phyloP scores from a whole-genome alignment of 2,329 filamentous ascomycete species.

The Tricladium varicosporioides region DNA sequence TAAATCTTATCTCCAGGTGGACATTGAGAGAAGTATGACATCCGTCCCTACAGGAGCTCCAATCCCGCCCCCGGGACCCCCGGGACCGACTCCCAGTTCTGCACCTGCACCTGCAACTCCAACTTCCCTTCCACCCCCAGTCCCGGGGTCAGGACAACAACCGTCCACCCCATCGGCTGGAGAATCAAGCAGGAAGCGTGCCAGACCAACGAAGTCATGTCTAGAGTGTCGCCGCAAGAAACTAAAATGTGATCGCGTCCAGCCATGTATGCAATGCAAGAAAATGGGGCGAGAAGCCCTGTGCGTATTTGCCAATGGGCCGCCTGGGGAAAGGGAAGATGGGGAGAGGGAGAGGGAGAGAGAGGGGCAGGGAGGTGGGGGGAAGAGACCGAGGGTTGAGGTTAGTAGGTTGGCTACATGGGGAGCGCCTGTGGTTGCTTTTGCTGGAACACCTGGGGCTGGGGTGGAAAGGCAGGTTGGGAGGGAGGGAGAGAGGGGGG shows the following conservation, averaged over 20 bases:
- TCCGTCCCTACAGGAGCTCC: no score
- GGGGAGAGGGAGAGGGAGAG: neutral
- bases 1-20: no score
- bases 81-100: no score
- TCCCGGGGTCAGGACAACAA: no score
- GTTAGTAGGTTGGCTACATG: conserved; percentile 4
- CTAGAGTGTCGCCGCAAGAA: conserved; percentile 57
- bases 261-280: conserved; percentile 53
- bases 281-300: conserved; percentile 6
- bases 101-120: no score
- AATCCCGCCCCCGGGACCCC: no score
- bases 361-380: neutral
- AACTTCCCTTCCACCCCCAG: no score
- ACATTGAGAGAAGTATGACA: no score
- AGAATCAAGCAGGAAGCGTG: conserved; percentile 29
- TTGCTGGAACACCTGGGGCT: neutral
- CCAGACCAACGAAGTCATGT: conserved; percentile 54
- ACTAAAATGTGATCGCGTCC: conserved; percentile 52
- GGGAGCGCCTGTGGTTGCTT: neutral
- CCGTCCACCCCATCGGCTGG: no score
- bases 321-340: neutral
- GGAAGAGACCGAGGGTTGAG: conserved; percentile 6
- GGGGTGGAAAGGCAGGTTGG: no score
- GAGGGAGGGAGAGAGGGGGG: neutral
- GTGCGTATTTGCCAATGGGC: conserved; percentile 4